Conservation (phyloP, 345 rosid genomes). For the Heritiera littoralis region DNA sequence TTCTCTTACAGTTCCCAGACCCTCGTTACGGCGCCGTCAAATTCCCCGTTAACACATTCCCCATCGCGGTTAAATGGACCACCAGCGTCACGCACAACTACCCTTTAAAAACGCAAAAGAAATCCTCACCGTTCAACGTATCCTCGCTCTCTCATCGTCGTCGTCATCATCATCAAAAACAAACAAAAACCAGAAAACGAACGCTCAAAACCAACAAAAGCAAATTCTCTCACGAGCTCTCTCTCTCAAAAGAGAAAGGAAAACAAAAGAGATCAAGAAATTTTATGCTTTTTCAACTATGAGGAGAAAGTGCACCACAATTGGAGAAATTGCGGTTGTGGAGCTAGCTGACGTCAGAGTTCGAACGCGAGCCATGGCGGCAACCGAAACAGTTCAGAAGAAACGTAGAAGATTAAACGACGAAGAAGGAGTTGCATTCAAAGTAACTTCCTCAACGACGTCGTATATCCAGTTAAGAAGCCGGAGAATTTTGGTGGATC, state of each 20-base stretch:
- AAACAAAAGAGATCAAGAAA: not conserved
- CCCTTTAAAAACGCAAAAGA: constrained; percentile 21
- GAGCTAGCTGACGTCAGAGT: constrained; percentile 41
- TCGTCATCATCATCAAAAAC: constrained; percentile 14
- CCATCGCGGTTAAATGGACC: constrained; percentile 63
- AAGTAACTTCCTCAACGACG: constrained; percentile 14
- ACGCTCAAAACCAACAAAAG: constrained; percentile 7
- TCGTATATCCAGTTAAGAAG: constrained; percentile 46
- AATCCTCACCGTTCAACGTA: constrained; percentile 46
- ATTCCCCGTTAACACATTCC: constrained; percentile 60
- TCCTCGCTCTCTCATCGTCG: constrained; percentile 17
- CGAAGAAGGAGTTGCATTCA: constrained; percentile 19
- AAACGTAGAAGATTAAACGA: constrained; percentile 20
- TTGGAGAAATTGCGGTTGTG: constrained; percentile 34
- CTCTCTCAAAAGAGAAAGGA: not conserved
- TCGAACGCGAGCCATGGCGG: constrained; percentile 25
- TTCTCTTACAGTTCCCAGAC: constrained; percentile 16
- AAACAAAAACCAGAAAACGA: constrained; percentile 9
- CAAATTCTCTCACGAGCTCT: not conserved
- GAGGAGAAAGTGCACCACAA: constrained; percentile 46
- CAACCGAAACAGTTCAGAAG: constrained; percentile 18
- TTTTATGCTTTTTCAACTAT: not conserved
- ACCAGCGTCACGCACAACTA: constrained; percentile 17
- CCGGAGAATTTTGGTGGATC: constrained; percentile 28
- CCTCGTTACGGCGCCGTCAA: constrained; percentile 87